These are phyloP conservation scores for Cantharellus anzutake DNA, from an alignment of 768 basidiomycete genomes.

Conservation along the genomic window DNA sequence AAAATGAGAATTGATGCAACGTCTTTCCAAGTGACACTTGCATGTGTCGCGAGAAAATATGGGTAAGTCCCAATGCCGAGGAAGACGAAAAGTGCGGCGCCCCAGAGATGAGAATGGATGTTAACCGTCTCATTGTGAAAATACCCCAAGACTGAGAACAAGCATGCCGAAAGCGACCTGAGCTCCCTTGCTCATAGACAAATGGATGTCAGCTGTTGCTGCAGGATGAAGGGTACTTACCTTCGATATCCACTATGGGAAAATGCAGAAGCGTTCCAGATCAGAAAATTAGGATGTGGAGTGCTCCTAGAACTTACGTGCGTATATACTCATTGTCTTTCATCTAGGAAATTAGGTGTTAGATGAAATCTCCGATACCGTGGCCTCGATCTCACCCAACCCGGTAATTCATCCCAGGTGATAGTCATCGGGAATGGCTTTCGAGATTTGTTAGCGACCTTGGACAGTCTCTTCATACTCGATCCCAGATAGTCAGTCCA, in stretches of 20 bases:
- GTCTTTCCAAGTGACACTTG: slow-evolving; percentile 41
- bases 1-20: slow-evolving; percentile 41
- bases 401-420: slow-evolving; percentile 38
- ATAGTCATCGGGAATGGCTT: slow-evolving; percentile 16
- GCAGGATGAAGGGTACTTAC: slow-evolving; percentile 20
- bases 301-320: background rate
- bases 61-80: slow-evolving; percentile 35
- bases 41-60: slow-evolving; percentile 31
- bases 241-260: slow-evolving; percentile 36
- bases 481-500: background rate
- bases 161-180: slow-evolving; percentile 30
- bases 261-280: background rate
- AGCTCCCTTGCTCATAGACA: slow-evolving; percentile 33
- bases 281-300: too few species aligned
- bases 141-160: slow-evolving; percentile 45
- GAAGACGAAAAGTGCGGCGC: slow-evolving; percentile 39
- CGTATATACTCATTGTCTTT: slow-evolving; percentile 24
- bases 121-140: slow-evolving; percentile 74
- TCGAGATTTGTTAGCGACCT: background rate
- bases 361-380: background rate
- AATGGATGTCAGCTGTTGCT: background rate
- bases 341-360: background rate
- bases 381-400: slow-evolving; percentile 31
- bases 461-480: background rate
- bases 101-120: slow-evolving; percentile 67